Evolutionary conservation across 1,284 basidiomycete genomes (phyloP), one percentile per base, ranked within the genome.

Genomic region (Megacollybia platyphylla): DNA sequence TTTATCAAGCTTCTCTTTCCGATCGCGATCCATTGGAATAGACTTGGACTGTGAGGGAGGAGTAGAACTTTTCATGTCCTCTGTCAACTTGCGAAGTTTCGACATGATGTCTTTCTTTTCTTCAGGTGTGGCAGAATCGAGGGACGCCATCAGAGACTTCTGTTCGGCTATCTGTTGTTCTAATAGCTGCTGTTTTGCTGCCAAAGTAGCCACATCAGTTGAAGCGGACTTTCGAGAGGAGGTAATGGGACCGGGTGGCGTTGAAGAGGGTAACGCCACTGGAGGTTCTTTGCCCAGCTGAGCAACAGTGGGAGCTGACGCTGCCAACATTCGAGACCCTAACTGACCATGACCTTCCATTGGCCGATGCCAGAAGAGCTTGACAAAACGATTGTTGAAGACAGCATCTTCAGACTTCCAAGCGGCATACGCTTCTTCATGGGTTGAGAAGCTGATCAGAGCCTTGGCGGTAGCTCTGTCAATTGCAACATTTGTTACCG

Each of bases 351-450:
- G 85, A 0, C 89, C 90, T 43, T 85, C 86, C 73, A 90, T 76
- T 2, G 90, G 90, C 51, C 82, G 70, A 64, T 93, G 90, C 90
- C 90, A 93, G 52, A 91, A 86, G 34, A 93, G 71, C 60, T 94
- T 96, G 52, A 97, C 91, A 57, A 97, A 97, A 34, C 93, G 78
- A 53, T 92, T 93, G 11, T 80, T 81, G 56, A 97, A 96, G 20
- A 97, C 84, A 11, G 91, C 90, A 47, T 94, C 90, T 56, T 94
- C 88, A 20, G 79, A 82, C 58, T 86, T 87, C 85, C 93, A 92
- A 0, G 93, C 93, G 17, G 76, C 71, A 53, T 84, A 79, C 1
- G 93, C 93, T 56, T 93, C 86, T 17, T 74, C 74, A 53, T 92
- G 89, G n/a, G 71, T 76, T 13, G 79, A 72, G 59, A 94, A 97